phyloP scores from a whole-genome alignment of 176 grass and related monocot genomes.

The Paspalum notatum region DNA sequence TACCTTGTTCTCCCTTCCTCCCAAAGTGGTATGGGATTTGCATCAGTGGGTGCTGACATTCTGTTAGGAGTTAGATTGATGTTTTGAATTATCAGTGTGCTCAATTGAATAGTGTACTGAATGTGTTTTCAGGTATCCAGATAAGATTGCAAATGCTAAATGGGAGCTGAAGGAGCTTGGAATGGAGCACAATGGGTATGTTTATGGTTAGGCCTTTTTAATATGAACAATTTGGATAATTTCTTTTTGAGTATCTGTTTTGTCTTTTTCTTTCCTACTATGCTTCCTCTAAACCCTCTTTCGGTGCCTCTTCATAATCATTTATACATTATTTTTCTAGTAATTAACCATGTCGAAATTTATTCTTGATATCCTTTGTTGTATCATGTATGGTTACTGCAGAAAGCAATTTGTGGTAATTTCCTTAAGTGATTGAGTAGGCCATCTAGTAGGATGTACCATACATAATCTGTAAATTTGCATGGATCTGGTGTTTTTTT shows the following conservation, averaged over 20 bases:
- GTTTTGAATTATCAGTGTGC: conserved; percentile 20
- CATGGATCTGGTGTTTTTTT: neutral
- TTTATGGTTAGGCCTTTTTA: conserved; percentile 41
- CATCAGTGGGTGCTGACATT: neutral
- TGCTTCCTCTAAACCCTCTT: conserved; percentile 21
- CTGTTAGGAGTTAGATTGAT: neutral
- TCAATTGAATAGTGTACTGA: conserved; percentile 29
- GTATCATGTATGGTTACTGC: conserved; percentile 4
- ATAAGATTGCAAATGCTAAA: conserved; percentile 98
- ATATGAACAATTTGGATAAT: conserved; percentile 26
- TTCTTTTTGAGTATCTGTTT: conserved; percentile 23
- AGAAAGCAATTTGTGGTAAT: conserved; percentile 17
- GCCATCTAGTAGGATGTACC: conserved; percentile 4
- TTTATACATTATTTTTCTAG: conserved; percentile 25
- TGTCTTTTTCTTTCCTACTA: neutral
- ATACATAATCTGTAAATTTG: conserved; percentile 28
- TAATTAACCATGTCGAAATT: neutral
- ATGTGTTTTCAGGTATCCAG: conserved; percentile 75
- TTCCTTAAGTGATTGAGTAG: conserved; percentile 6
- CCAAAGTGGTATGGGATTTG: neutral
- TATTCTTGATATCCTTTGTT: conserved; percentile 17
- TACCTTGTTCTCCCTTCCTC: conserved; percentile 9
- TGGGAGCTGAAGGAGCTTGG: conserved; percentile 99
- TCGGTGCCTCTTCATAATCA: neutral
- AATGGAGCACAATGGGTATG: conserved; percentile 97